A percentile compares a stretch with the other conserved stretches of the same genome.
Evolutionary conservation across 441 rosid genomes (phyloP).

Genomic region (Gossypium schwendimanii): DNA sequence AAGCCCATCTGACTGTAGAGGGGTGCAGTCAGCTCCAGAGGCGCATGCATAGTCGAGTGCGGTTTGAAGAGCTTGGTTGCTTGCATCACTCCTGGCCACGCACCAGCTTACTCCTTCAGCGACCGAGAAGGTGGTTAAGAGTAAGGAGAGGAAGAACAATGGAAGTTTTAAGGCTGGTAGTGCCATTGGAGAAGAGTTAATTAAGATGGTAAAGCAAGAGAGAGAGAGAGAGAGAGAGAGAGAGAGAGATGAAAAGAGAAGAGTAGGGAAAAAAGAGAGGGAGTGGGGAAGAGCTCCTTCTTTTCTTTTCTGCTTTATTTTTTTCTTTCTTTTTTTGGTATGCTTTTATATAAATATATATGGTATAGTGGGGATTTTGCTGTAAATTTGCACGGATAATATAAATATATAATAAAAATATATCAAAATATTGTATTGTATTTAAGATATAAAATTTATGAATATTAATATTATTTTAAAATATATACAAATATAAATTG

Average conservation of each 20-base stretch:
- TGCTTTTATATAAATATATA: not conserved
- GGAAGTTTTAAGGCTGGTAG: conserved; percentile 10
- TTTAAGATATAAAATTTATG: no score
- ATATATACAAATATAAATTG: no score
- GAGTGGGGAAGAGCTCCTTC: conserved; percentile 14
- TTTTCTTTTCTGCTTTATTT: conserved; percentile 3
- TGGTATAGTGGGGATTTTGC: no score
- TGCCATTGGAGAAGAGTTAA: conserved; percentile 24
- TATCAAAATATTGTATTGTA: no score
- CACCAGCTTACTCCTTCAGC: conserved; percentile 52
- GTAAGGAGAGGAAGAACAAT: conserved; percentile 9
- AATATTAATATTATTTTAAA: no score
- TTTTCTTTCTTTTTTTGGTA: not conserved
- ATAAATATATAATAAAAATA: no score
- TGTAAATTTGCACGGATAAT: no score
- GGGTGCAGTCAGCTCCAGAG: conserved; percentile 72
- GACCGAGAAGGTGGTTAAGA: conserved; percentile 1
- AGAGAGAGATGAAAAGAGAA: no score
- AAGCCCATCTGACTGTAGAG: conserved; percentile 47
- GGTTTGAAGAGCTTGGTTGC: conserved; percentile 49
- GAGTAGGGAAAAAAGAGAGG: conserved; percentile 6
- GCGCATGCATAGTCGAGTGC: conserved; percentile 75
- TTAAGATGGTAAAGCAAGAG: conserved; percentile 30
- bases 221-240: conserved; percentile 14
- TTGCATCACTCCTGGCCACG: conserved; percentile 74